Evolutionary conservation across 345 rosid species (phyloP), one percentile per base, ranked within the genome.

Genomic region (Syzygium grande): DNA sequence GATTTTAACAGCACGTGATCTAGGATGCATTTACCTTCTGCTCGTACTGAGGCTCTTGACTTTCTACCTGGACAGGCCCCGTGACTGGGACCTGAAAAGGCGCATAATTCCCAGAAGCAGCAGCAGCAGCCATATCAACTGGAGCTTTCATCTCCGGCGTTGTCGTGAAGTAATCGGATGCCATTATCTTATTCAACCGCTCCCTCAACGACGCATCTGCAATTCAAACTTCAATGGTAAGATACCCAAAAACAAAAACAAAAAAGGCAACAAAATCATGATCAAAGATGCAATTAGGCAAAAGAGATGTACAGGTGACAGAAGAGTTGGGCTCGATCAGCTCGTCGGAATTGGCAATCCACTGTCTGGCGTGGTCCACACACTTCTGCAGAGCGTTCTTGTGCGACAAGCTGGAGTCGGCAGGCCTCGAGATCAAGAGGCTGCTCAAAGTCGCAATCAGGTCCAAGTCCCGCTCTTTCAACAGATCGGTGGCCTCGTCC

Each of bases 401-500:
- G 84, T 98, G 99, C 86, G 99, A 93, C 84, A 94, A 92, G 80
- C 93, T 90, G 22, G 99, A 93, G 90, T 95, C 95, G 25, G 87
- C 93, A 0, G 99, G 98, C n/a, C 99, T 95, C 41, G 99, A 96
- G 41, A 92, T 85, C 93, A 98, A 84, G 84, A 95, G 43, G 9
- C 93, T 92, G 86, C 98, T 87, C 17, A 98, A 90, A 86, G 55
- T 84, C 9, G 99, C 96, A 85, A 98, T 93, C 90, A 89, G 65
- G 91, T 96, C 98, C 94, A 98, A 91, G 90, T 98, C 99, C 53
- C 87, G 86, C 91, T 98, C 99, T 22, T 95, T 92, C 11, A 98
- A 96, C 88, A 94, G 92, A 94, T 96, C 99, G 86, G 97, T 94
- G 23, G 94, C 96, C n/a, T 98, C 99, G 63, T 98, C 99, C 13